Evolutionary conservation across 768 basidiomycete genomes (phyloP), one percentile per base, ranked within the genome.

Genomic region (Agaricus bisporus): DNA sequence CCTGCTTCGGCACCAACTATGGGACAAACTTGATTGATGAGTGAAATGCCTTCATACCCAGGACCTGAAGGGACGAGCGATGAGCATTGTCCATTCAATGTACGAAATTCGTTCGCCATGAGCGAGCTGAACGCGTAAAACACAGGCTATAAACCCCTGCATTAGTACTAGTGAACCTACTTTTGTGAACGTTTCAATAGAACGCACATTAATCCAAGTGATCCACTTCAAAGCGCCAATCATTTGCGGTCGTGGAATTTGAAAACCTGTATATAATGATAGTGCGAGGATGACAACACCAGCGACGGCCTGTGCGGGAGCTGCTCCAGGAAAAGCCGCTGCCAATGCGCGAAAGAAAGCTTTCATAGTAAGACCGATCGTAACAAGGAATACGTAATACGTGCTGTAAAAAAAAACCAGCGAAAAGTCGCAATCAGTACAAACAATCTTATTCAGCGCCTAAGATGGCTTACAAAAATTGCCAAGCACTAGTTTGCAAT

Each of bases 91-190:
- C 85, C 88, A 18, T 86, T 66, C 6, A 88, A 68, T 0, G 79
- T 83, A 58, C 78, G 81, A 69, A 94, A 93, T 66, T 95, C 91
- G 67, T 93, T 95, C 18, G 80, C 74, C 64, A 95, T 74, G 39
- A 93, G 65, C 0, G 78, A 74, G 56, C 91, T 87, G 64, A 94
- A 93, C 0, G 80, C 85, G 62, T 83, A 92, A 2, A 72, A 77
- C 36, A 90, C 56, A 50, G 91, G 76, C 83, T 84, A 56, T 61
- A 41, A 41, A 47, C 44, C 3, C 35, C 49, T 26, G 51, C 8
- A 41, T 42, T 39, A 58, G 55, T 20, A 14, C 3, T 20, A 5
- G 20, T 7, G 37, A 26, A 11, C 22, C 22, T 4, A 12, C 35
- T 8, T 1, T 29, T 35, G 12, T 5, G n/a, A n/a, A n/a, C n/a